Base-by-base conservation (phyloP, 2,329 filamentous ascomycete species). In the Epichloe bromicola region DNA sequence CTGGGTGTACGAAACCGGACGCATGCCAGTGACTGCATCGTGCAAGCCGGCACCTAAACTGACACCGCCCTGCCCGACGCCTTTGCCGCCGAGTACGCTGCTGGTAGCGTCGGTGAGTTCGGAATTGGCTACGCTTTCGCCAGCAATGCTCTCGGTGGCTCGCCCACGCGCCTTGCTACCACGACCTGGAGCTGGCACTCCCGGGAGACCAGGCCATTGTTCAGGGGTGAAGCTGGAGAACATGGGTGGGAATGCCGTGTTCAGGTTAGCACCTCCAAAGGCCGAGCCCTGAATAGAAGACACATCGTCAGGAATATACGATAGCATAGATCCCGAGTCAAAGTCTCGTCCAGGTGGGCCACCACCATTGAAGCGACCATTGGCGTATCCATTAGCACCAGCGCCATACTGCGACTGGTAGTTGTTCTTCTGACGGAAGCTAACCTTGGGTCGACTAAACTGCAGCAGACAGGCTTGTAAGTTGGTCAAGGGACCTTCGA, bases 281-380 rank as follows among this genome's bases (percentile, higher is more conserved):
- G 89, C 84, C 43, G 89, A 95, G 46, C 89, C 90, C 67, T 97
- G 91, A 44, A 98, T 86, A 2, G 90, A 96, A 8, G 91, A 97
- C 40, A 95, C 89, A 66, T 98, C 93, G 61, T 98, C 93, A 2
- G 91, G 88, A 54, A 98, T 95, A 65, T 95, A 97, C 15, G 91
- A 93, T 60, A 96, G 77, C 64, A 96, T 86, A 3, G 91, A 97
- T 42, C 88, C 86, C 17, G 86, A 82, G 61, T 96, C 91, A 53
- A 80, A 76, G 55, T 82, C 78, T 42, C 76, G 74, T 38, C 62
- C 63, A 1, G 71, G 66, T 53, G 65, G 67, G 6, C 66, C 65
- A 2, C 58, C 37, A 15, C 65, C 67, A 47, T 72, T 70, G 57
- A 66, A 70, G 3, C 72, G 68, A 20, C 70, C 67, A 38, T 68